Evolutionary conservation across 106 monocot genomes (phyloP).

Genomic region (Iris macrosiphon): DNA sequence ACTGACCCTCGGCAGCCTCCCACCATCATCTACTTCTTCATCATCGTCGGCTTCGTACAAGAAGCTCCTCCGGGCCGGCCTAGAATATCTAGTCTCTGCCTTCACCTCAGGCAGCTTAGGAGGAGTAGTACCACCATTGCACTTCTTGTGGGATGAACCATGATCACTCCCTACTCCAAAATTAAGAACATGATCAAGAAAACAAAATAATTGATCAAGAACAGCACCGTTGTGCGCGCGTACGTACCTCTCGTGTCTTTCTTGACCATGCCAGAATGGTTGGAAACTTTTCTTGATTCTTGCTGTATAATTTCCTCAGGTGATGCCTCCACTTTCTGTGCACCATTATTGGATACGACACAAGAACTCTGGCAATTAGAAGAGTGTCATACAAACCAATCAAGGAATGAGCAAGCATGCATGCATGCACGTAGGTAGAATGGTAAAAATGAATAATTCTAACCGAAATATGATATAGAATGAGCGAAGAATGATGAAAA

Average conservation of each 20-base stretch:
- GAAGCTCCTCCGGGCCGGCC: neutral
- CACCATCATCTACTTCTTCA: neutral
- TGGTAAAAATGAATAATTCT: neutral
- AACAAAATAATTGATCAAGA: no score
- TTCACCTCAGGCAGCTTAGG: neutral
- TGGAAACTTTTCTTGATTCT: no score
- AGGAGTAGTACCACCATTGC: neutral
- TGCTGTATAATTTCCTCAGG: no score
- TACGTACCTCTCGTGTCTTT: constrained; percentile 4
- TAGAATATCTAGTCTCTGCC: neutral
- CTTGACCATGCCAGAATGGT: neutral
- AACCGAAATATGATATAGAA: no score
- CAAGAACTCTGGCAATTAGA: neutral
- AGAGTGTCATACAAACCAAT: neutral
- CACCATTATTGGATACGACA: constrained; percentile 5
- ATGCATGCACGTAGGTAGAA: neutral
- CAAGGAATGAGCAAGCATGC: neutral
- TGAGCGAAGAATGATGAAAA: no score
- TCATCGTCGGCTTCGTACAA: neutral
- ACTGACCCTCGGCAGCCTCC: constrained; percentile 6
- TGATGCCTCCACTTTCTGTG: no score
- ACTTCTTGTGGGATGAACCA: neutral
- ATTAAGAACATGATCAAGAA: no score
- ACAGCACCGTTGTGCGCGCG: constrained; percentile 1
- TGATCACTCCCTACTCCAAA: no score